Conservation (phyloP, 2,329 filamentous ascomycete genomes). For the Ceratocystis destructans region DNA sequence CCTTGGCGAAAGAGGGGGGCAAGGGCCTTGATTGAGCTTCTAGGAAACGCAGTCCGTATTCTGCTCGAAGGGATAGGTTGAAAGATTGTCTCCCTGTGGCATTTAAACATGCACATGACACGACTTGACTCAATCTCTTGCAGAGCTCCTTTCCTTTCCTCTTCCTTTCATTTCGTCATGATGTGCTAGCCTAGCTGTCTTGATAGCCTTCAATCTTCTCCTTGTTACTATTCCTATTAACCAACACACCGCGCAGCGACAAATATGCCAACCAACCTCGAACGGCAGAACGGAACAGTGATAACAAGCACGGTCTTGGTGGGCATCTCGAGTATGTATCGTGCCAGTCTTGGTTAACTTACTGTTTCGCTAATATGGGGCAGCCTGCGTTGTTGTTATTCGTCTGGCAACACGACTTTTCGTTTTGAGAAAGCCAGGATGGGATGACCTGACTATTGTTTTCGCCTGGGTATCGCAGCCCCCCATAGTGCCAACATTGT, state of each 20-base stretch:
- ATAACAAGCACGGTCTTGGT: conserved; percentile 20
- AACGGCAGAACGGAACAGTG: conserved; percentile 21
- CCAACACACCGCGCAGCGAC: background rate
- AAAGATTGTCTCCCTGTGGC: background rate
- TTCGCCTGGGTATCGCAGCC: conserved; percentile 18
- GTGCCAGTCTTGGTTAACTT: background rate
- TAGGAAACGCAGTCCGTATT: background rate
- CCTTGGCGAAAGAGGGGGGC: background rate
- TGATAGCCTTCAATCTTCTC: background rate
- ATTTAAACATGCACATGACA: background rate
- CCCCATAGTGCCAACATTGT: background rate
- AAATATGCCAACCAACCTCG: conserved; percentile 20
- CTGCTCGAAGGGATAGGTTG: background rate
- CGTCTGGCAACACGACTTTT: conserved; percentile 19
- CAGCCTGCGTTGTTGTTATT: conserved; percentile 20
- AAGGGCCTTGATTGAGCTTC: background rate
- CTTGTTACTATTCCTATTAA: background rate
- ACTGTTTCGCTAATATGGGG: background rate
- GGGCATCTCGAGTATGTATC: conserved; percentile 18
- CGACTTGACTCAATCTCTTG: background rate
- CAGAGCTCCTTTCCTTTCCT: background rate
- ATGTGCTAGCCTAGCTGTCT: background rate
- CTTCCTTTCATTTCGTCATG: background rate
- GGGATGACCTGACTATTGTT: conserved; percentile 21
- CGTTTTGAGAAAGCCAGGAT: conserved; percentile 21